These are phyloP conservation scores for Elongisporangium undulatum DNA, from an alignment of 352 stramenopile species.

Conservation along the genomic window DNA sequence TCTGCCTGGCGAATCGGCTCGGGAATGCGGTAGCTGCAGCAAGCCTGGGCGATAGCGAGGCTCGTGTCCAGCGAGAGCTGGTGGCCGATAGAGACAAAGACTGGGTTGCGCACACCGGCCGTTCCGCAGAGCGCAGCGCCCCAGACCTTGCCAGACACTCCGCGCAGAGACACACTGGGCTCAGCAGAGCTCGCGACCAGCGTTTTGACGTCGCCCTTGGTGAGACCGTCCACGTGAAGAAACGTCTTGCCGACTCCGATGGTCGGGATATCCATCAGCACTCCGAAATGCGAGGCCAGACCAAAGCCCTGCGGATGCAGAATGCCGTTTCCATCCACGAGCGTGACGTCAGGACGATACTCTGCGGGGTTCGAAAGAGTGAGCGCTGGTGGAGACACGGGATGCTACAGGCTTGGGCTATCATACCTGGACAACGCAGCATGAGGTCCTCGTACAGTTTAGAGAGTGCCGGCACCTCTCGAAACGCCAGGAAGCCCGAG, in stretches of 20 bases:
- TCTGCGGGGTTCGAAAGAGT: slow-evolving; percentile 18
- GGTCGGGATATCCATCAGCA: slow-evolving; percentile 85
- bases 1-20: slow-evolving; percentile 87
- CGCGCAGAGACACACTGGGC: slow-evolving; percentile 2
- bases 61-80: slow-evolving; percentile 58
- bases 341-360: slow-evolving; percentile 75
- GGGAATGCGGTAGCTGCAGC: slow-evolving; percentile 64
- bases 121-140: slow-evolving; percentile 65
- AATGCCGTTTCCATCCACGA: slow-evolving; percentile 91
- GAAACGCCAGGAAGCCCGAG: slow-evolving; percentile 75
- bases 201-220: slow-evolving; percentile 55
- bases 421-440: slow-evolving; percentile 40
- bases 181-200: slow-evolving; percentile 23
- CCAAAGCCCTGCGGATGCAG: slow-evolving; percentile 90
- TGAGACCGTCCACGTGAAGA: slow-evolving; percentile 86
- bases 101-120: slow-evolving; percentile 60
- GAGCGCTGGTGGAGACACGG: background rate
- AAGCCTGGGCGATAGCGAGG: slow-evolving; percentile 48
- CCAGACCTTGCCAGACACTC: slow-evolving; percentile 41
- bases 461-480: slow-evolving; percentile 64
- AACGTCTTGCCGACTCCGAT: slow-evolving; percentile 91
- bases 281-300: slow-evolving; percentile 91
- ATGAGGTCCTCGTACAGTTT: slow-evolving; percentile 65
- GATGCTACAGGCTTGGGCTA: background rate
- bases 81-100: slow-evolving; percentile 85